These are phyloP conservation scores for Salix viminalis DNA, from an alignment of 345 rosid genomes.

Conservation along the genomic window DNA sequence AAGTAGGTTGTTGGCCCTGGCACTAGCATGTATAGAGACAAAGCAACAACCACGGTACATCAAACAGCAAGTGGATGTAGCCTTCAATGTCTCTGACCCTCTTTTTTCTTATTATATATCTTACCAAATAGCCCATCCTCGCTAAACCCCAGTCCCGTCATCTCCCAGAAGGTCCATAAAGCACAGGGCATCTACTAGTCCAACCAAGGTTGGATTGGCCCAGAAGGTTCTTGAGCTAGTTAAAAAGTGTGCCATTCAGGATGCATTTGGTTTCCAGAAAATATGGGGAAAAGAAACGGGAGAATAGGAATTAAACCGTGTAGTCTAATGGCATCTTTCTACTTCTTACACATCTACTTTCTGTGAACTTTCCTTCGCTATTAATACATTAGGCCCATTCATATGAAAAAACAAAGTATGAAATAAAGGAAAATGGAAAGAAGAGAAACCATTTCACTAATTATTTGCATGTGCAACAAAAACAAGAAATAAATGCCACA, in stretches of 20 bases:
- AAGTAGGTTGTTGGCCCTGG: not conserved
- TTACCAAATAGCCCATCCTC: not conserved
- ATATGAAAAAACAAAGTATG: not conserved
- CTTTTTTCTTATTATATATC: not conserved
- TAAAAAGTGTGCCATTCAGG: not conserved
- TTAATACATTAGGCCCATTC: not conserved
- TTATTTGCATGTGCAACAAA: not conserved
- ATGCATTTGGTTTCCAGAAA: not conserved
- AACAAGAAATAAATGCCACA: not conserved
- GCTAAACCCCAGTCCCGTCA: not conserved
- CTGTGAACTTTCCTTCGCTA: not conserved
- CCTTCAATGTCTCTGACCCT: not conserved
- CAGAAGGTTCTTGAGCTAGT: not conserved
- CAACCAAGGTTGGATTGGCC: not conserved
- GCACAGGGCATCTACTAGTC: not conserved
- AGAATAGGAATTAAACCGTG: not conserved
- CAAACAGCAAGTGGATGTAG: not conserved
- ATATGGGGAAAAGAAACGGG: not conserved
- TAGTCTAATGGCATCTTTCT: not conserved
- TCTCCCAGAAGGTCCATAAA: not conserved
- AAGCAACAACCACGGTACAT: not conserved
- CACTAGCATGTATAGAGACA: not conserved
- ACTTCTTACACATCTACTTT: not conserved
- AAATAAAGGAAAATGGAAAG: too few relatives aligned
- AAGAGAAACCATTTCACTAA: not conserved